These are phyloP conservation scores for Leccinum subspadiceum DNA, from an alignment of 1,284 basidiomycete genomes.

Conservation along the genomic window DNA sequence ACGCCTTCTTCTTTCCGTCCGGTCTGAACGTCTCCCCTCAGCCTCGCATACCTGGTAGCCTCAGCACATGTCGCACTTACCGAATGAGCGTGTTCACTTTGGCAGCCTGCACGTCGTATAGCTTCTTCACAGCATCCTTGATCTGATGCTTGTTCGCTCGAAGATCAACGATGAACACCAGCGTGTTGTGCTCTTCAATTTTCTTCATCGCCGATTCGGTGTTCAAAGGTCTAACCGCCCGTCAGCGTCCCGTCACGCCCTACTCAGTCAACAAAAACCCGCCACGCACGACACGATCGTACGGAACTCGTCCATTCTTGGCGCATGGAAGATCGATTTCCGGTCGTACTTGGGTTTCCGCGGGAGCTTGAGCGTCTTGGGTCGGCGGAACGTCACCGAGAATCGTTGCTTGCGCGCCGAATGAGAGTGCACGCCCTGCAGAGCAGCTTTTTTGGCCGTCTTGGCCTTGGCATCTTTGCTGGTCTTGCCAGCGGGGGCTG, in stretches of 20 bases:
- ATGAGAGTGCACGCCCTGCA: conserved; percentile 82
- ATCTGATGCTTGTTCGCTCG: conserved; percentile 98
- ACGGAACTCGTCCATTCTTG: conserved; percentile 96
- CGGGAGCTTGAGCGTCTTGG: conserved; percentile 87
- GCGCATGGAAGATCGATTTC: conserved; percentile 92
- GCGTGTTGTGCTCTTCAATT: conserved; percentile 99
- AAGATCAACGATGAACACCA: conserved; percentile 97
- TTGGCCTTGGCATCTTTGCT: conserved; percentile 76
- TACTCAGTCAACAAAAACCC: background rate
- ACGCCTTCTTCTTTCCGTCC: conserved; percentile 99
- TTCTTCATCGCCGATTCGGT: conserved; percentile 94
- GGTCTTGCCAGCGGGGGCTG: conserved; percentile 24
- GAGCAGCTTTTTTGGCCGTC: conserved; percentile 94
- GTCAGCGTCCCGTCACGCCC: conserved; percentile 10
- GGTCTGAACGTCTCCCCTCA: conserved; percentile 56
- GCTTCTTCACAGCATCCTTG: conserved; percentile 98
- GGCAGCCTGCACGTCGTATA: conserved; percentile 95
- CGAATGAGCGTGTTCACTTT: conserved; percentile 99
- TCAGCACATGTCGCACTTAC: conserved; percentile 42
- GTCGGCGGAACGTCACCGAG: conserved; percentile 93
- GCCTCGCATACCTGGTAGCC: background rate
- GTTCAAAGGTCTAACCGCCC: conserved; percentile 62
- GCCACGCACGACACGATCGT: conserved; percentile 80
- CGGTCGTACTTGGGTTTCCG: conserved; percentile 90
- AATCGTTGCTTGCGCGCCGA: conserved; percentile 82